Conservation (phyloP, 352 stramenopile genomes). For the Phytophthora chlamydospora region DNA sequence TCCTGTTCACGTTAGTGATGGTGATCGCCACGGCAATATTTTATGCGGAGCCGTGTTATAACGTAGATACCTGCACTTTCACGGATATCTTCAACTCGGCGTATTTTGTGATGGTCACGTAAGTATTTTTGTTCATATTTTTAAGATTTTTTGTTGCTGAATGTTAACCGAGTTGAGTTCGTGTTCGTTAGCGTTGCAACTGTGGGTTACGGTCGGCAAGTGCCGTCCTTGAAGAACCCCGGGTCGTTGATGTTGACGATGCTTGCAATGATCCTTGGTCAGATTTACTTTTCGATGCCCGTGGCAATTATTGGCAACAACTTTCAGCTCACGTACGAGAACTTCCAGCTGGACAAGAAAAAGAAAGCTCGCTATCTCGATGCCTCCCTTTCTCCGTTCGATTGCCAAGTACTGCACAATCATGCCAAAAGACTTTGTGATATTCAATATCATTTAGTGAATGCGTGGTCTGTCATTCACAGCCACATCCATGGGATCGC, state of each 20-base stretch:
- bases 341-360: conserved; percentile 61
- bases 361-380: conserved; percentile 57
- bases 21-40: conserved; percentile 75
- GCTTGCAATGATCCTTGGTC: conserved; percentile 75
- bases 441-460: conserved; percentile 65
- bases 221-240: conserved; percentile 64
- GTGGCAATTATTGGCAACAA: conserved; percentile 81
- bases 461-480: conserved; percentile 54
- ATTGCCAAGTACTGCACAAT: conserved; percentile 48
- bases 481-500: conserved; percentile 47
- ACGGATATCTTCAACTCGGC: conserved; percentile 86
- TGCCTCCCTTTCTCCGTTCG: conserved; percentile 59
- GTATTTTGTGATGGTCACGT: conserved; percentile 89
- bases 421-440: conserved; percentile 61
- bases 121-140: conserved; percentile 27
- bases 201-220: conserved; percentile 76
- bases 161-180: too few species aligned
- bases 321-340: conserved; percentile 68
- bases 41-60: conserved; percentile 80
- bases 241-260: conserved; percentile 53
- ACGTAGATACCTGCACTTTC: conserved; percentile 77
- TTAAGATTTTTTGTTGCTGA: not conserved
- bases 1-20: conserved; percentile 81
- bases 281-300: conserved; percentile 85
- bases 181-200: conserved; percentile 58